Evolutionary conservation across 1,284 basidiomycete species (phyloP), one percentile per base, ranked within the genome.

Genomic region (Ceratobasidium sp.): DNA sequence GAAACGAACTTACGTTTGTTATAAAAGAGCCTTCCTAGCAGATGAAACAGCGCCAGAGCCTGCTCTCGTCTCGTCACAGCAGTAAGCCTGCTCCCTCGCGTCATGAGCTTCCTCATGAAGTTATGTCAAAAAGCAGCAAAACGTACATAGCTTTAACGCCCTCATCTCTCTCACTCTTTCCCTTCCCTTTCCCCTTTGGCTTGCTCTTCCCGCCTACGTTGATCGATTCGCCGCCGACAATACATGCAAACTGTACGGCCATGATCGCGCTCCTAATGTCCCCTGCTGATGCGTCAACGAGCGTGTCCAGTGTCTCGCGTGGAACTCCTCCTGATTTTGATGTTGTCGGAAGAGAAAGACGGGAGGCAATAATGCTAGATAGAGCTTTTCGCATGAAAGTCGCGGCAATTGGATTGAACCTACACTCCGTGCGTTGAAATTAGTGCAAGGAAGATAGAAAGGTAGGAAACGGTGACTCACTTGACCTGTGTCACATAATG

Each of bases 1-100:
- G n/a, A n/a, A n/a, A n/a, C n/a, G n/a, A n/a, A n/a, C 89, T 77
- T 76, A 95, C 97, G 90, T 84, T 99, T 99, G 84, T 98, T 99
- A 83, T 97, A 99, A 66, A 99, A 84, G 1, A 99, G 89, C 84
- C 94, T 97, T 6, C 97, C 98, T 47, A 99, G 85, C 7, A 98
- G 86, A 84, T 99, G 98, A 81, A 99, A 99, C 51, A 99, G 85
- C 2, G 90, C 91, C 10, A 99, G 85, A 75, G 91, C 93, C 80
- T 95, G 92, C 81, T 99, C 97, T 65, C 95, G 87, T 71, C 92
- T 85, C 20, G 94, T 93, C 0, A 96, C 87, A 1, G 89, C 88
- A 81, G 94, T 91, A 79, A 96, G 80, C 20, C 84, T 86, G 61
- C 7, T 49, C 77, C 76, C 73, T 76, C 45, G 26, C 61, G 67